Base-by-base conservation (phyloP, 176 grass and related monocot genomes). In the Ananas comosus region DNA sequence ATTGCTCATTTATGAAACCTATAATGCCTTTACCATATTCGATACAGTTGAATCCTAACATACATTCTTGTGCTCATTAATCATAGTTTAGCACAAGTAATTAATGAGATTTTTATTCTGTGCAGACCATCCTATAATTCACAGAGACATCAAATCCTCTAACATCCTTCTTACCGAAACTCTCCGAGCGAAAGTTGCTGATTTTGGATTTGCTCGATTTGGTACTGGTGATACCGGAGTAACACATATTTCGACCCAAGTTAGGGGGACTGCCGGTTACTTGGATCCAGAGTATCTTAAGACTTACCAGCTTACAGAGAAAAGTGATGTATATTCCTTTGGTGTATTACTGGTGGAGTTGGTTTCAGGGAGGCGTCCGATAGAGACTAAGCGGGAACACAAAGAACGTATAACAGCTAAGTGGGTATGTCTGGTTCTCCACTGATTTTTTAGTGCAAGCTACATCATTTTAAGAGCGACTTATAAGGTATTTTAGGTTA, bases 261-360 rank as follows among this genome's bases (percentile, higher is more conserved):
- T 92, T 52, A 97, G 92, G 78, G 94, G 94, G 49, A 97, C 94
- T 19, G 89, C 94, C 9, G 94, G 94, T 14, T 97, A 97, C 85
- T 77, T 97, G 1, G 94, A 97, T 76, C 94, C 94, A 12, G 94
- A 97, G 72, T 97, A 97, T 84, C 77, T 97, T 29, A 87, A 79
- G 81, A 97, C 86, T 42, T 92, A 80, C 76, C 94, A 97, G 53
- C 86, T 97, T 21, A 97, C 94, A 47, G 94, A 97, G 67, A 86
- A 86, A 68, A 97, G 89, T 77, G 94, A 97, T 65, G 94, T 97
- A 27, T 97, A 85, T 85, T 97, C 94, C 65, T 97, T 92, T 69
- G 94, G 94, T 3, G 82, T 92, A 1, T 83, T 97, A 7, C 82
- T 97, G 9, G 81, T 97, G 0, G 94, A 97, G 83, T 66, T 92